Conservation (phyloP, 116 monocot genomes). For the Trichopus zeylanicus region DNA sequence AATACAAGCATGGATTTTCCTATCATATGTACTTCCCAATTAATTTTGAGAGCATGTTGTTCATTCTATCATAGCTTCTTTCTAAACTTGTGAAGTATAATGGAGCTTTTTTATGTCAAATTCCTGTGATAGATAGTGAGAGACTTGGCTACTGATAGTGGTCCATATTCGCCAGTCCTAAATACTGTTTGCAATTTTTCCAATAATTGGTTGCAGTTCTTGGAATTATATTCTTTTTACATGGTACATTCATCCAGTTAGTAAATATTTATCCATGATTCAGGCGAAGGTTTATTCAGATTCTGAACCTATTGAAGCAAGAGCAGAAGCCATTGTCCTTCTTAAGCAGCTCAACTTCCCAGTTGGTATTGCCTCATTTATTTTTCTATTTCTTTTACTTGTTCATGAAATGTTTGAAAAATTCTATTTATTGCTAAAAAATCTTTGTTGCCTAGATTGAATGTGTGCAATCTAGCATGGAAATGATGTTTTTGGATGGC, state of each 20-base stretch:
- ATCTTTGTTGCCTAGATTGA: background rate
- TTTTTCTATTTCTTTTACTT: background rate
- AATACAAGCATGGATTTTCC: too few relatives aligned
- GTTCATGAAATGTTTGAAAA: background rate
- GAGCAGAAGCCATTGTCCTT: slow-evolving; percentile 98
- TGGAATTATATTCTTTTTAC: background rate
- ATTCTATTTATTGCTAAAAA: background rate
- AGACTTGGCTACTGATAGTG: background rate
- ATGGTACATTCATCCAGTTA: background rate
- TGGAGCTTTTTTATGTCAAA: background rate
- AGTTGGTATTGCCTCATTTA: slow-evolving; percentile 57
- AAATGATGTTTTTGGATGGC: too few relatives aligned
- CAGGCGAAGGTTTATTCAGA: slow-evolving; percentile 91
- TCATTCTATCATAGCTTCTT: too few relatives aligned
- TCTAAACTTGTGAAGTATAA: too few relatives aligned
- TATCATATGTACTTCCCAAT: too few relatives aligned
- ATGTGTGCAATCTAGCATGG: background rate
- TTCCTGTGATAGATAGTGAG: background rate
- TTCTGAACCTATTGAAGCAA: slow-evolving; percentile 88
- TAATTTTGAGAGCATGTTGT: too few relatives aligned
- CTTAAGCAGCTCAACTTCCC: slow-evolving; percentile 92
- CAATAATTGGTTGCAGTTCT: background rate
- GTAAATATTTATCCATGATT: slow-evolving; percentile 4
- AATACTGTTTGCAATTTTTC: too few relatives aligned
- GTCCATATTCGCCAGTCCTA: too few relatives aligned